Evolutionary conservation across 306 rosid species (phyloP).

Genomic region (Dicorynia guianensis): DNA sequence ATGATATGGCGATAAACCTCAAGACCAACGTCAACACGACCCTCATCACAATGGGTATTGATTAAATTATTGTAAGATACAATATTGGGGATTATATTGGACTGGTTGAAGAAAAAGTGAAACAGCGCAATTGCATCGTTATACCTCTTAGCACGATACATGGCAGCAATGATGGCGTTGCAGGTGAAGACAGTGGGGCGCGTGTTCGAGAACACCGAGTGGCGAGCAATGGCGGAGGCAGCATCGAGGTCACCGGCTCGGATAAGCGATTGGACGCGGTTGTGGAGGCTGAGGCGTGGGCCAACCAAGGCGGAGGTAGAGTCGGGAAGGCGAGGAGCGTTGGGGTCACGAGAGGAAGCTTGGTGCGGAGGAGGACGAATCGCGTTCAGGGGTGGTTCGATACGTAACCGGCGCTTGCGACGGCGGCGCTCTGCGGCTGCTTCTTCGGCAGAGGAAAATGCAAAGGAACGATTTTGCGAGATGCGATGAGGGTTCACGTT

Average conservation of each 20-base stretch:
- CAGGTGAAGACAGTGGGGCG: conserved; percentile 99
- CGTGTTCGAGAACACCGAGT: conserved; percentile 79
- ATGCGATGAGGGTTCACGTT: neutral
- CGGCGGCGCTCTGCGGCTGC: conserved; percentile 97
- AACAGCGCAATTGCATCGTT: conserved; percentile 76
- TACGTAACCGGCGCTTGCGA: conserved; percentile 86
- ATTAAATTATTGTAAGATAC: conserved; percentile 88
- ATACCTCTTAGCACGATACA: conserved; percentile 87
- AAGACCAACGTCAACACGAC: conserved; percentile 78
- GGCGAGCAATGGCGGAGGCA: conserved; percentile 81
- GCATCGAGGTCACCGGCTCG: conserved; percentile 93
- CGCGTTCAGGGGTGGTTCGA: conserved; percentile 89
- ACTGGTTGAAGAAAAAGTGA: conserved; percentile 83
- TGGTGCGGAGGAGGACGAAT: conserved; percentile 74
- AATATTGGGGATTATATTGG: conserved; percentile 82
- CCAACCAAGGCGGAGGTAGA: conserved; percentile 84
- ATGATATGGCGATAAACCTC: conserved; percentile 74
- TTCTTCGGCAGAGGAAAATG: conserved; percentile 93
- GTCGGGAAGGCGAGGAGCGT: conserved; percentile 91
- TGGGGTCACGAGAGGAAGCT: conserved; percentile 68
- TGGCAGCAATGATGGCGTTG: conserved; percentile 91
- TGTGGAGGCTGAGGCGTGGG: conserved; percentile 86
- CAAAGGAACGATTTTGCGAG: conserved; percentile 60
- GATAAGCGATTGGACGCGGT: conserved; percentile 89
- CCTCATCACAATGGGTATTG: conserved; percentile 88